Percentiles rank a stretch among this genome's conserved stretches.
phyloP scores from a whole-genome alignment of 164 flowering plant genomes.

The Liriodendron chinense region DNA sequence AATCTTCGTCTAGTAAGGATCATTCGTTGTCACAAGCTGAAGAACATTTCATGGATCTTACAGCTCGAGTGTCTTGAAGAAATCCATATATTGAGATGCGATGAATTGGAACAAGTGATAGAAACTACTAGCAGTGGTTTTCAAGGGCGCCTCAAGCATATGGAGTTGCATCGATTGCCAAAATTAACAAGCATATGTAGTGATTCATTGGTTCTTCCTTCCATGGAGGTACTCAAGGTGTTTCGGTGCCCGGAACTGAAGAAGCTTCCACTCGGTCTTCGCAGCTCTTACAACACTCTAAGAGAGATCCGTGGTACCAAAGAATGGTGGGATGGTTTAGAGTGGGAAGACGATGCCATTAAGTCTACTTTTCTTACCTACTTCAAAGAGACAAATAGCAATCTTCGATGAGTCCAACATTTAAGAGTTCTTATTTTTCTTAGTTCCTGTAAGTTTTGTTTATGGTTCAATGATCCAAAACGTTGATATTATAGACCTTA shows the following conservation, averaged over 20 bases:
- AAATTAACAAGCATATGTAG: conserved; percentile 13
- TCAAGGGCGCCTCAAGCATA: neutral
- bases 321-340: conserved; percentile 16
- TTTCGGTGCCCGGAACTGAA: neutral
- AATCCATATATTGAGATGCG: conserved; percentile 3
- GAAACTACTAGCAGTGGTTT: neutral
- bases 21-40: conserved; percentile 6
- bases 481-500: no score
- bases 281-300: conserved; percentile 5
- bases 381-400: neutral
- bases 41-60: conserved; percentile 12
- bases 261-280: conserved; percentile 15
- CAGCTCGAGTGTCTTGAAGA: neutral
- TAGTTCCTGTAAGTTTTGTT: no score
- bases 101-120: conserved; percentile 11
- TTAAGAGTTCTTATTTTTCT: no score
- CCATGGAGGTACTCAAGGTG: conserved; percentile 1
- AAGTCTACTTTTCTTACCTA: neutral
- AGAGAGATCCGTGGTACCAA: neutral
- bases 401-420: no score
- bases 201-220: conserved; percentile 11
- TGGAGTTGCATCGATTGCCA: neutral
- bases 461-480: no score
- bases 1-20: conserved; percentile 1
- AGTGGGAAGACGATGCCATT: conserved; percentile 10